phyloP scores from a whole-genome alignment of 2,329 filamentous ascomycete genomes.

The Ascochyta fabae region DNA sequence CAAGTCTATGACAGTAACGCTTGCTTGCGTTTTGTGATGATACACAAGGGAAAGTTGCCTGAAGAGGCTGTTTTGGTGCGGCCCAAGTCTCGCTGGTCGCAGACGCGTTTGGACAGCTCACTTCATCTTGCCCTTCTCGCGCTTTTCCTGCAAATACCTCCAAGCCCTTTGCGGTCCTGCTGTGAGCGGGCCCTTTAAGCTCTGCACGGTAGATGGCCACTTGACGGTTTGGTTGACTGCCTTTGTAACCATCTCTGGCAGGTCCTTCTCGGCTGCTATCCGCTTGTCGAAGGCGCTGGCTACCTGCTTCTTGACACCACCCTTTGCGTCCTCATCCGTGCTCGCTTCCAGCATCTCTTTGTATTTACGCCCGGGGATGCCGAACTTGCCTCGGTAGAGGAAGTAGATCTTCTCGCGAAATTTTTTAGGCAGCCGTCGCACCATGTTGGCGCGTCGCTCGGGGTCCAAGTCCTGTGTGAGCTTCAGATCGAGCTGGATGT shows the following conservation, averaged over 20 bases:
- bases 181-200: constrained; percentile 81
- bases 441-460: constrained; percentile 91
- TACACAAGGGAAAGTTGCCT: constrained; percentile 24
- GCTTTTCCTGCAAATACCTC: constrained; percentile 84
- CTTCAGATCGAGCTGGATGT: constrained; percentile 63
- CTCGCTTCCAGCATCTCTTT: constrained; percentile 80
- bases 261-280: constrained; percentile 75
- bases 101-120: constrained; percentile 9
- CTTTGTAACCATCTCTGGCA: constrained; percentile 73
- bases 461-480: constrained; percentile 93
- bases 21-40: constrained; percentile 22
- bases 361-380: constrained; percentile 84
- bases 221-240: constrained; percentile 87
- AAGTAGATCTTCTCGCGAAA: constrained; percentile 94
- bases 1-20: constrained; percentile 9
- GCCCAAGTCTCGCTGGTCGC: background rate
- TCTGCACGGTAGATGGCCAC: constrained; percentile 92
- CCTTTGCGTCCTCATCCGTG: constrained; percentile 69
- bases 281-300: constrained; percentile 86
- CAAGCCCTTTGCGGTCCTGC: constrained; percentile 73
- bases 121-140: constrained; percentile 50
- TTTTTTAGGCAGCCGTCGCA: constrained; percentile 82
- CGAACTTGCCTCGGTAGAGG: constrained; percentile 89
- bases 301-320: constrained; percentile 71
- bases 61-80: background rate